Conservation (phyloP, 2,329 filamentous ascomycete genomes). For the Exophiala sp. region DNA sequence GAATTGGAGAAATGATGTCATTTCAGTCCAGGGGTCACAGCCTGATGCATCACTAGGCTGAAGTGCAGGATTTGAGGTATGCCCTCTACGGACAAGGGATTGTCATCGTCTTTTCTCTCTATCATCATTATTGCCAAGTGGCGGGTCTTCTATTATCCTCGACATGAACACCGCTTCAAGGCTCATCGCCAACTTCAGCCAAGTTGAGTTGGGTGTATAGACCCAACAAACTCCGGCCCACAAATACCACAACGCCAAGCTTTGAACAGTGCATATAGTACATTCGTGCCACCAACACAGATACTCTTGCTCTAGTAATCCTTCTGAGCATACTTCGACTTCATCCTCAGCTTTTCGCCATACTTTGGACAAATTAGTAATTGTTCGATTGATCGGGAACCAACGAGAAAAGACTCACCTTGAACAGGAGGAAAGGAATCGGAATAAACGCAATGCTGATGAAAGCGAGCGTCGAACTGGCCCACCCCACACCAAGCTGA, state of each 20-base stretch:
- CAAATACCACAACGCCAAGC: too few species aligned
- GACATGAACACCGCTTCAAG: too few species aligned
- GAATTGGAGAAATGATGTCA: too few species aligned
- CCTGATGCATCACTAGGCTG: conserved; percentile 29
- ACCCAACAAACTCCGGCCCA: too few species aligned
- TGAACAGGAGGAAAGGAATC: conserved; percentile 19
- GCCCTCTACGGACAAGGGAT: too few species aligned
- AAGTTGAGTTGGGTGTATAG: too few species aligned
- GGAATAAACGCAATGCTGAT: conserved; percentile 37
- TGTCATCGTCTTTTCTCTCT: too few species aligned
- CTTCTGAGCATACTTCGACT: conserved; percentile 18
- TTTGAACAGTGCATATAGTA: background rate
- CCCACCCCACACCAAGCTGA: conserved; percentile 38
- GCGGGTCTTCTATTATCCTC: too few species aligned
- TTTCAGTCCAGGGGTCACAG: too few species aligned
- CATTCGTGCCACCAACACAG: background rate
- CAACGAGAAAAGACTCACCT: conserved; percentile 1
- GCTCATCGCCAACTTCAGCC: too few species aligned
- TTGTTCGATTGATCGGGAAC: background rate
- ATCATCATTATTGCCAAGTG: too few species aligned
- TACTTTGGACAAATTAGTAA: conserved; percentile 6
- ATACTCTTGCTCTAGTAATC: conserved; percentile 7
- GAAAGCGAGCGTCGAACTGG: conserved; percentile 35
- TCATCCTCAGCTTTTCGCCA: conserved; percentile 12
- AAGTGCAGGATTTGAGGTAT: conserved; percentile 20